Base-by-base conservation (phyloP, 2,329 filamentous ascomycete species). In the Macrophomina tecta region DNA sequence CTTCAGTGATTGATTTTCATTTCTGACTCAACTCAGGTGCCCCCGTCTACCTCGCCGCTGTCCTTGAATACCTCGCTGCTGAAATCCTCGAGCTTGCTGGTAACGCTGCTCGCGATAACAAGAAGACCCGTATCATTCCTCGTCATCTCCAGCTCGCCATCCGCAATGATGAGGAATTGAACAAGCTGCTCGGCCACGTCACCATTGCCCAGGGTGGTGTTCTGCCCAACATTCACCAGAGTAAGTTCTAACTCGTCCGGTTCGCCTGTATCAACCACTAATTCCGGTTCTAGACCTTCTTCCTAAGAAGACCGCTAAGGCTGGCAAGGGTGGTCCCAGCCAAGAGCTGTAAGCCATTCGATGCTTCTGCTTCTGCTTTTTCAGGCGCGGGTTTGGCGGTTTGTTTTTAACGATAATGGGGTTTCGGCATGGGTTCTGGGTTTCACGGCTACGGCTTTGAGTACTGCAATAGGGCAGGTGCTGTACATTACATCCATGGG, bases 71-170 rank as follows among this genome's bases (percentile, higher is more conserved):
- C 82, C 91, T 99, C 68, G 94, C 95, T 74, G 95, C 95, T 73
- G 95, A 99, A 87, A 97, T 99, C 76, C 93, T 99, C 78, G 95
- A 99, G 85, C 86, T 99, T 85, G 95, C 95, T 82, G 95, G 95
- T 76, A 99, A 99, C 83, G 95, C 95, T 77, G 95, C 95, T 71
- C 94, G 95, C 76, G 95, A 99, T 86, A 97, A 98, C 90, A 99
- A 99, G 92, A 98, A 98, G 91, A 99, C 94, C 72, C 94, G 95
- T 91, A 99, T 99, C 86, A 99, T 98, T 69, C 95, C 95, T 72
- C 93, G 95, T 83, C 95, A 99, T 84, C 89, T 99, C 56, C 95
- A 99, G 87, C 93, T 99, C 75, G 95, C 95, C 84, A 99, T 99
- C 86, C 91, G 95, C 79, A 97, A 97, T 86, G 94, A 98, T 83